Conservation (phyloP, 495 filamentous ascomycete genomes). For the Talaromyces borbonicus region DNA sequence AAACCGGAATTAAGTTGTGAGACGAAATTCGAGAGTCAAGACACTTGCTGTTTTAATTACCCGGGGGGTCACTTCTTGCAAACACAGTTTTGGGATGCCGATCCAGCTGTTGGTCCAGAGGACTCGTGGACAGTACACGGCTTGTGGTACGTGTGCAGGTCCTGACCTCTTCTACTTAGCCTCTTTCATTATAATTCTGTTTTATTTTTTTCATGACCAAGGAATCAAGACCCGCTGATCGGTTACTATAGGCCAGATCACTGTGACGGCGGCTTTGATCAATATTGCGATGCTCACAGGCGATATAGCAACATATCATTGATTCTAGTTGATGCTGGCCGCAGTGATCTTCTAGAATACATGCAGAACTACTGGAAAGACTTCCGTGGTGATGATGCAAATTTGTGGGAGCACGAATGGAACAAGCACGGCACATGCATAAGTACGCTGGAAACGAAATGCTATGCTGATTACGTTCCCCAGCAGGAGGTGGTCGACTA, state of each 20-base stretch:
- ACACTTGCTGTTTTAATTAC: slow-evolving; percentile 67
- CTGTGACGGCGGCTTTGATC: slow-evolving; percentile 66
- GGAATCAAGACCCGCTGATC: background rate
- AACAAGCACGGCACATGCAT: slow-evolving; percentile 60
- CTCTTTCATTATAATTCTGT: too few species aligned
- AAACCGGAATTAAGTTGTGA: slow-evolving; percentile 49
- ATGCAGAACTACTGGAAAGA: slow-evolving; percentile 69
- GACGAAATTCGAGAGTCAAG: slow-evolving; percentile 40
- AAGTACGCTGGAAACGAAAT: slow-evolving; percentile 54
- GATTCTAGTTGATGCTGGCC: slow-evolving; percentile 48
- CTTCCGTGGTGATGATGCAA: slow-evolving; percentile 47
- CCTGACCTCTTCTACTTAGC: background rate
- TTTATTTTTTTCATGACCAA: too few species aligned
- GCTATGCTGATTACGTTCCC: slow-evolving; percentile 58
- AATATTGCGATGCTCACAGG: slow-evolving; percentile 54
- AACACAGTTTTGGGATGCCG: slow-evolving; percentile 76
- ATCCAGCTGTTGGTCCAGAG: slow-evolving; percentile 52
- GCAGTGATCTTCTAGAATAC: slow-evolving; percentile 48
- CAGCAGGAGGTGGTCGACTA: slow-evolving; percentile 53
- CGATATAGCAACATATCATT: slow-evolving; percentile 56
- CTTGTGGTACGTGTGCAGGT: slow-evolving; percentile 44
- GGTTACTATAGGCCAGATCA: slow-evolving; percentile 51
- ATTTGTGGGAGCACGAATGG: slow-evolving; percentile 76
- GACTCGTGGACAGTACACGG: slow-evolving; percentile 79
- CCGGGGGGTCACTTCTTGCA: slow-evolving; percentile 64